These are phyloP conservation scores for Hsuehochloa calcarea DNA, from an alignment of 176 grass and related monocot species.

Conservation along the genomic window DNA sequence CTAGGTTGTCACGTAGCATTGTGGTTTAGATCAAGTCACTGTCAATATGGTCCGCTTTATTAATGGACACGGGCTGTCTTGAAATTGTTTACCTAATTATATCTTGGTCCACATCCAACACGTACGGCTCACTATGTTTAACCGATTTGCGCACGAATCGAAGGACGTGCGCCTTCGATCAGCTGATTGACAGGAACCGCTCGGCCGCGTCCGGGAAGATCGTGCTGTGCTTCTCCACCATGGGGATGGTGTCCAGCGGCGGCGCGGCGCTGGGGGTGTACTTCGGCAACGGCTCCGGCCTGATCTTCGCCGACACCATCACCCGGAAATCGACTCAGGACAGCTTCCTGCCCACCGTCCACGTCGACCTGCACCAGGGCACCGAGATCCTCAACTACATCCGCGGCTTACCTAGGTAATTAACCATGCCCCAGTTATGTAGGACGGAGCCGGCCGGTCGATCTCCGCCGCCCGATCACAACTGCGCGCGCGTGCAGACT, in stretches of 20 bases:
- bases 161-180: conserved; percentile 57
- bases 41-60: neutral
- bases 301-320: conserved; percentile 70
- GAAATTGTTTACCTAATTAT: no score
- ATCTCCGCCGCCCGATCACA: no score
- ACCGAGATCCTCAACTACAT: conserved; percentile 86
- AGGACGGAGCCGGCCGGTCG: no score
- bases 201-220: conserved; percentile 47
- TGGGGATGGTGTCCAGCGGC: conserved; percentile 49
- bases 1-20: no score
- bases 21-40: neutral
- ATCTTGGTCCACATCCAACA: neutral
- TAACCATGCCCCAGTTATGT: neutral
- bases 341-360: conserved; percentile 60
- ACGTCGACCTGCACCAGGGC: conserved; percentile 70
- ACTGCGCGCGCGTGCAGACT: neutral
- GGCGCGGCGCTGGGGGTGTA: conserved; percentile 56
- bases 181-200: conserved; percentile 38
- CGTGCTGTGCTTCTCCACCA: conserved; percentile 68
- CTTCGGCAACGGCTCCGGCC: conserved; percentile 47
- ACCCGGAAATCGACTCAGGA: conserved; percentile 53
- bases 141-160: neutral
- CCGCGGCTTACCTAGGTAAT: neutral
- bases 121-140: neutral
- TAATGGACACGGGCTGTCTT: neutral